Evolutionary conservation across 2,329 filamentous ascomycete genomes (phyloP).

Genomic region (Cordyceps tenuipes): DNA sequence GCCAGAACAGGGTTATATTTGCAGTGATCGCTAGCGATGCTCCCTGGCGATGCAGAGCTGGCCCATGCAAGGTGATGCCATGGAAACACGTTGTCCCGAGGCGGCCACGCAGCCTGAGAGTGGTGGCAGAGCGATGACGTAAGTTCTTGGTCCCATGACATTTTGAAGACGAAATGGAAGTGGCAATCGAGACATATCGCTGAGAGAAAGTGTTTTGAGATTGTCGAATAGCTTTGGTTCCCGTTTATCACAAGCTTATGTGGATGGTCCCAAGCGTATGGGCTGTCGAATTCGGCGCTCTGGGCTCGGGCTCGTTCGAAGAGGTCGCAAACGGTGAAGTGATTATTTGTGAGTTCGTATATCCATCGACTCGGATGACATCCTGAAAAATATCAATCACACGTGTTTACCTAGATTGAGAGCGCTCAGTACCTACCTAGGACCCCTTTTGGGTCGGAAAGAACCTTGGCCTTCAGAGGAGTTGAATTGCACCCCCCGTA

Average conservation of each 20-base stretch:
- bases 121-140: slow-evolving; percentile 23
- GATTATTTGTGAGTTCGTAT: slow-evolving; percentile 31
- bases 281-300: slow-evolving; percentile 21
- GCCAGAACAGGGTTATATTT: slow-evolving; percentile 33
- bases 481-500: slow-evolving; percentile 27
- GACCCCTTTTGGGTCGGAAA: slow-evolving; percentile 17
- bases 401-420: too few relatives aligned
- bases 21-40: slow-evolving; percentile 17
- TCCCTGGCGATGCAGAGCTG: slow-evolving; percentile 21
- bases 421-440: slow-evolving; percentile 17
- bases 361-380: slow-evolving; percentile 33
- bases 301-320: slow-evolving; percentile 26
- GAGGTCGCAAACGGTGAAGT: slow-evolving; percentile 28
- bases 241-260: slow-evolving; percentile 31
- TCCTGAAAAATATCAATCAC: too few relatives aligned
- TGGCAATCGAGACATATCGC: slow-evolving; percentile 33
- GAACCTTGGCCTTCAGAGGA: slow-evolving; percentile 23
- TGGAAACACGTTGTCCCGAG: slow-evolving; percentile 26
- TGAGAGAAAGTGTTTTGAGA: slow-evolving; percentile 23
- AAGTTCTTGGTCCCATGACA: slow-evolving; percentile 25
- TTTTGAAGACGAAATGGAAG: slow-evolving; percentile 33
- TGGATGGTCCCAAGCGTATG: slow-evolving; percentile 27
- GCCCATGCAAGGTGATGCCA: slow-evolving; percentile 33
- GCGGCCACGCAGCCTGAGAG: slow-evolving; percentile 26
- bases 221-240: slow-evolving; percentile 28